These are phyloP conservation scores for Penicillium polonicum DNA, from an alignment of 2,329 filamentous ascomycete species.

Conservation along the genomic window DNA sequence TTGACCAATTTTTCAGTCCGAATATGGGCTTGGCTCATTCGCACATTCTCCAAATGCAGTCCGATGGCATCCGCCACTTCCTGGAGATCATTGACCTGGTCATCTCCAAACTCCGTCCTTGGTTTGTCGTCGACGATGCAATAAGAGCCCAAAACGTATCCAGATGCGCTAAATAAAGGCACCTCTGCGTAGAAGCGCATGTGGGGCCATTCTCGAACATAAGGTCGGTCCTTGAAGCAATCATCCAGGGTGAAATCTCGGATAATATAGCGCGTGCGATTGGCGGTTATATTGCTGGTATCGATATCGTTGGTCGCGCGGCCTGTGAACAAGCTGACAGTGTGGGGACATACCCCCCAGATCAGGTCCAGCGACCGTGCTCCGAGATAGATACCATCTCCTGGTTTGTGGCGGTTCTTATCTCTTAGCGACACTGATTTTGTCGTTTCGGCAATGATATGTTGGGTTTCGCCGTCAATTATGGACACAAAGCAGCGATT, in stretches of 20 bases:
- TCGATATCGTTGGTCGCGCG: slow-evolving; percentile 11
- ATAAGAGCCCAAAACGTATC: slow-evolving; percentile 58
- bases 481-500: slow-evolving; percentile 53
- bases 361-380: slow-evolving; percentile 18
- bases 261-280: slow-evolving; percentile 34
- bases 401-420: slow-evolving; percentile 22
- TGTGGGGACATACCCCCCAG: slow-evolving; percentile 17
- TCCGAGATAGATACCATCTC: slow-evolving; percentile 34
- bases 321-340: slow-evolving; percentile 20
- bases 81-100: slow-evolving; percentile 48
- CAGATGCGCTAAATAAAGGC: slow-evolving; percentile 55
- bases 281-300: slow-evolving; percentile 23
- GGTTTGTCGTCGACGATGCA: slow-evolving; percentile 58
- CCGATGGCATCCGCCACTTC: slow-evolving; percentile 57
- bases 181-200: slow-evolving; percentile 57
- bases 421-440: slow-evolving; percentile 40
- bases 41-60: slow-evolving; percentile 58
- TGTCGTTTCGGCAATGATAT: slow-evolving; percentile 55
- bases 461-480: slow-evolving; percentile 50
- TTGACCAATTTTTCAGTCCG: slow-evolving; percentile 58
- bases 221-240: slow-evolving; percentile 33
- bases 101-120: slow-evolving; percentile 42
- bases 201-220: slow-evolving; percentile 32
- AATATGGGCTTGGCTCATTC: slow-evolving; percentile 54
- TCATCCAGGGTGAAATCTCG: slow-evolving; percentile 37